Evolutionary conservation across 331 rosid genomes (phyloP).

Genomic region (Malus hybrid): DNA sequence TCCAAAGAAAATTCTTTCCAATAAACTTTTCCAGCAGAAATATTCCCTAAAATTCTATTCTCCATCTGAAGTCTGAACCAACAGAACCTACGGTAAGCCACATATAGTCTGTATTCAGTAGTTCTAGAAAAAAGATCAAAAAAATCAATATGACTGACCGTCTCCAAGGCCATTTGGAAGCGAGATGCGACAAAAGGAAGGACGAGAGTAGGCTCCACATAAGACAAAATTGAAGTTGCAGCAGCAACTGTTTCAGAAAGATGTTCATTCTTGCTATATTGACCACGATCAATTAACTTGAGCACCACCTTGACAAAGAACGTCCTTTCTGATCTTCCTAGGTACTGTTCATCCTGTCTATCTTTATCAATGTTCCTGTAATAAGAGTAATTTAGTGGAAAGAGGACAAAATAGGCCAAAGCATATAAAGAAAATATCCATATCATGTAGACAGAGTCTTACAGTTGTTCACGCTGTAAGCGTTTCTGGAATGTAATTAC

Average conservation of each 20-base stretch:
- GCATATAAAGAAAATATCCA: conserved; percentile 7
- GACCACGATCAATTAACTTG: conserved; percentile 93
- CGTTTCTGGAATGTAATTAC: conserved; percentile 87
- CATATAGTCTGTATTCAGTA: background rate
- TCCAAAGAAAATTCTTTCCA: background rate
- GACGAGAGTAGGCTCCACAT: conserved; percentile 86
- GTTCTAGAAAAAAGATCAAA: conserved; percentile 21
- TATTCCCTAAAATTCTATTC: background rate
- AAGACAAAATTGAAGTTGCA: conserved; percentile 85
- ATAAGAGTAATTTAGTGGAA: conserved; percentile 35
- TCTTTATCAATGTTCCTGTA: conserved; percentile 43
- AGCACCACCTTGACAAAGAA: conserved; percentile 74
- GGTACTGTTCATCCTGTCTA: conserved; percentile 37
- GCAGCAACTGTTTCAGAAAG: conserved; percentile 96
- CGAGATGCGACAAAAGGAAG: conserved; percentile 97
- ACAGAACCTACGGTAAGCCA: background rate
- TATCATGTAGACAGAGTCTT: conserved; percentile 28
- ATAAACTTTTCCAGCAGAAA: background rate
- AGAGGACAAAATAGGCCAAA: conserved; percentile 13
- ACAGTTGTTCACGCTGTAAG: conserved; percentile 77
- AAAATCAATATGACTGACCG: conserved; percentile 58
- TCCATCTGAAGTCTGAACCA: too few species aligned
- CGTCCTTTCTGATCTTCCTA: conserved; percentile 74
- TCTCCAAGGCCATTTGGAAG: conserved; percentile 97
- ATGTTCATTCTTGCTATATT: conserved; percentile 95